Evolutionary conservation across 208 protist genomes (phyloP).

Genomic region (Strigomonas galati): DNA sequence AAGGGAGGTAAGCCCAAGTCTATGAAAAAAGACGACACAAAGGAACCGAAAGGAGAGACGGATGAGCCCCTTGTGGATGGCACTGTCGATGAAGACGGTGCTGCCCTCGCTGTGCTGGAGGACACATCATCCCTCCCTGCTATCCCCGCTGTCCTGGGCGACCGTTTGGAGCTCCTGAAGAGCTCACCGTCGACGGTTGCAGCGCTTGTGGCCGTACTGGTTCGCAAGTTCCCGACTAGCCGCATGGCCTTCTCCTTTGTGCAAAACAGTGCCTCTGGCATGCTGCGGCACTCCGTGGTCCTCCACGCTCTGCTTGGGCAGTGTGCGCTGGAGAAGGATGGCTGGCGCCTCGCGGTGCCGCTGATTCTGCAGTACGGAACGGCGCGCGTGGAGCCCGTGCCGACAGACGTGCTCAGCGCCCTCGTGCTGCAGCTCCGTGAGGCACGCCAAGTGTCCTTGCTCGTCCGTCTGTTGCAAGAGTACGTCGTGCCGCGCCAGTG

Average conservation of each 20-base stretch:
- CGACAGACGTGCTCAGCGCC: slow-evolving; percentile 52
- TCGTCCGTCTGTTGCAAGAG: slow-evolving; percentile 61
- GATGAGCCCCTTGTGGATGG: too few species aligned
- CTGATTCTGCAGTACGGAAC: slow-evolving; percentile 39
- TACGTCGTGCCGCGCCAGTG: slow-evolving; percentile 62
- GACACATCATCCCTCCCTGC: neutral
- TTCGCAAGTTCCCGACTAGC: slow-evolving; percentile 57
- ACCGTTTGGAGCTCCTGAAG: slow-evolving; percentile 38
- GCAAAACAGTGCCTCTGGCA: slow-evolving; percentile 17
- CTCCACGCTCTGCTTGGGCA: slow-evolving; percentile 55
- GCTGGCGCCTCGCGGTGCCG: slow-evolving; percentile 38
- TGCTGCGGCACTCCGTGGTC: slow-evolving; percentile 51
- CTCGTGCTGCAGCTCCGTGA: slow-evolving; percentile 58
- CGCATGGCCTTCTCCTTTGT: slow-evolving; percentile 40
- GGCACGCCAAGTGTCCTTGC: slow-evolving; percentile 39
- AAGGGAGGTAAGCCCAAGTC: neutral
- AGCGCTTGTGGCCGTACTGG: slow-evolving; percentile 56
- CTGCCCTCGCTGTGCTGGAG: neutral
- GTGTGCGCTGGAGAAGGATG: slow-evolving; percentile 30
- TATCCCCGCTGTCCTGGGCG: slow-evolving; percentile 11
- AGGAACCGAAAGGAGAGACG: too few species aligned
- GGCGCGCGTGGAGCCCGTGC: slow-evolving; percentile 25
- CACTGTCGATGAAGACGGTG: neutral
- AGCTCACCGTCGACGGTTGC: slow-evolving; percentile 37
- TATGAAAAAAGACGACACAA: too few species aligned